phyloP scores from a whole-genome alignment of 2,329 filamentous ascomycete genomes.

The Erysiphe neolycopersici region DNA sequence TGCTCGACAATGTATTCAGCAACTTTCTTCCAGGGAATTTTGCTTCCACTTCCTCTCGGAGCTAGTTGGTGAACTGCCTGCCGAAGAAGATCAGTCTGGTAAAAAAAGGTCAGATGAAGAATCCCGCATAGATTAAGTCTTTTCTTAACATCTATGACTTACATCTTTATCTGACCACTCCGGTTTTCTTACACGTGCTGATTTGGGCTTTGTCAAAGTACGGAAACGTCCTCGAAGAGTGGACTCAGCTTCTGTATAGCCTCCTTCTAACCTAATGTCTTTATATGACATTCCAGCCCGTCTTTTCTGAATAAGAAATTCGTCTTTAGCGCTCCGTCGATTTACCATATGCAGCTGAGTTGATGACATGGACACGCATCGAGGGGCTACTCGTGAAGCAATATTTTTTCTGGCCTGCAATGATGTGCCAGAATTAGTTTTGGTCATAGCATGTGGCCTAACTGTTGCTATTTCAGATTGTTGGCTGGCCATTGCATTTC shows the following conservation, averaged over 20 bases:
- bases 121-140: too few relatives aligned
- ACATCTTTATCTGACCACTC: conserved; percentile 37
- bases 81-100: conserved; percentile 20
- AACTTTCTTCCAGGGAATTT: conserved; percentile 29
- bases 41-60: conserved; percentile 11
- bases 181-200: conserved; percentile 36
- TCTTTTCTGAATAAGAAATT: conserved; percentile 27
- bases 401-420: not conserved
- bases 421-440: not conserved
- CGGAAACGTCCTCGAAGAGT: conserved; percentile 44
- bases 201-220: conserved; percentile 34
- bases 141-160: conserved; percentile 15
- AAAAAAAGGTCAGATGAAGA: too few relatives aligned
- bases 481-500: too few relatives aligned
- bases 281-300: conserved; percentile 32
- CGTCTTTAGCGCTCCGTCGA: conserved; percentile 17
- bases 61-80: conserved; percentile 17
- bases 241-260: conserved; percentile 38
- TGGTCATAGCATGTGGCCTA: too few relatives aligned
- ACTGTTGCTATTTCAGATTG: too few relatives aligned
- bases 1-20: conserved; percentile 23
- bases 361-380: not conserved
- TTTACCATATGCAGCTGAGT: conserved; percentile 1
- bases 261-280: conserved; percentile 28
- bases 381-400: not conserved